Evolutionary conservation across 495 filamentous ascomycete species (phyloP), one percentile per base, ranked within the genome.

Genomic region (Trichoderma orchidacearum): DNA sequence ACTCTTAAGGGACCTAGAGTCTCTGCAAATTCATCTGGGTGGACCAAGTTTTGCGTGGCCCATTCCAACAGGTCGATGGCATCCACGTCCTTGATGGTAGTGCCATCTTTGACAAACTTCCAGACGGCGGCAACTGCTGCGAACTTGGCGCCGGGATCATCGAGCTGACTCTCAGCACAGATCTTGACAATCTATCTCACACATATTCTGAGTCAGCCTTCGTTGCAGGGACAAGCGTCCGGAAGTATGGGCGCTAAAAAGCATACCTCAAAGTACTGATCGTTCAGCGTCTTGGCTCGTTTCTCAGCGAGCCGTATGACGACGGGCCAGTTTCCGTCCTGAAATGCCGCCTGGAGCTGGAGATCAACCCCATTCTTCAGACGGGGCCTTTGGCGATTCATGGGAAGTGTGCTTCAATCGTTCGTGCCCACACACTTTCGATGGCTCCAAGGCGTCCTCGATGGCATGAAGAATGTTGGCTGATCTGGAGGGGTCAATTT

Each of bases 231-330:
- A 23, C 11, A 11, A 23, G 25, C 28, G 11, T 28, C 17, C 27
- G 12, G 12, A 21, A 34, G 31, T 13, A 13, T 18, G 25, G 13
- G 21, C 5, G 12, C 7, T 9, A 3, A 15, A 0, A 34, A 17
- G 60, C 65, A 56, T 58, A 75, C 73, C 64, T 73, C 64, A 51
- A 72, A 78, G 52, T 76, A 76, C 0, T 67, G 61, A 32, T 78
- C 75, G 12, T 75, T 75, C n/a, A 68, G 63, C 1, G 60, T 52
- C 53, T 66, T 70, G 34, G 65, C 61, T n/a, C 72, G 65, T 45
- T 72, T 70, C 31, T 70, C 66, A 0, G 75, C 75, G 7, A 76
- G 60, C 29, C 68, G 70, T 6, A 71, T 62, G 35, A 69, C 69
- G 1, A 61, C 54, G n/a, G 48, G 51, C 73, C 74, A 78, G 59